Base-by-base conservation (phyloP, 805 yeast species). In the Ogataea ramenticola region DNA sequence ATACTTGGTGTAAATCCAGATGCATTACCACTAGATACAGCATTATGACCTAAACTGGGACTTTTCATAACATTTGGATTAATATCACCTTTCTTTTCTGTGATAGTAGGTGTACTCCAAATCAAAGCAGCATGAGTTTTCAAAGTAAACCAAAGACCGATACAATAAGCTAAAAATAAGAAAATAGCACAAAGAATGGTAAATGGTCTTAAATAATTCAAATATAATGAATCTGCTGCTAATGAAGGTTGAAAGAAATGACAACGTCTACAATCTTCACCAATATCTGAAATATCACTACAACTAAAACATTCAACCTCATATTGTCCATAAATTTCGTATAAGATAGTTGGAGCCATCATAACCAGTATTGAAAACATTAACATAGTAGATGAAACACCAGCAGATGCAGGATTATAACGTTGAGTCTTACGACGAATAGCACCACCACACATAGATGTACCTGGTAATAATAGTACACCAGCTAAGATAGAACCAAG, bases 371-470 rank as follows among this genome's bases (percentile, higher is more conserved):
- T 78, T 3, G 97, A 95, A 68, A 83, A 93, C 43, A 93, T 70
- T 42, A 93, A 70, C 96, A 93, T 87, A 2, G 99, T 93, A 0
- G 96, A 89, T 5, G 96, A 86, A 1, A 93, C 99, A 49, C 98
- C 96, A 0, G 99, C 98, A 44, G 95, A 84, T 36, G 91, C 80
- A 1, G 99, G 98, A 57, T 93, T 93, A 61, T 93, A 93, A 47
- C 96, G 66, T 61, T 91, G 99, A 0, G 98, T 91, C 57, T 93
- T 93, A 44, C 96, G 68, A 46, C 80, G 84, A 32, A 90, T 65
- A 0, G 99, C 98, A 49, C 99, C 99, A 17, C 96, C 95, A 64
- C 96, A 88, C 99, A 93, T 93, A 1, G 96, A 87, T 35, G 89
- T 67, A 0, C 99, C 99, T 0, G 99, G 99, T 50, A 93, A 68